Base-by-base conservation (phyloP, 2,329 filamentous ascomycete species). In the Didymella pinodella region DNA sequence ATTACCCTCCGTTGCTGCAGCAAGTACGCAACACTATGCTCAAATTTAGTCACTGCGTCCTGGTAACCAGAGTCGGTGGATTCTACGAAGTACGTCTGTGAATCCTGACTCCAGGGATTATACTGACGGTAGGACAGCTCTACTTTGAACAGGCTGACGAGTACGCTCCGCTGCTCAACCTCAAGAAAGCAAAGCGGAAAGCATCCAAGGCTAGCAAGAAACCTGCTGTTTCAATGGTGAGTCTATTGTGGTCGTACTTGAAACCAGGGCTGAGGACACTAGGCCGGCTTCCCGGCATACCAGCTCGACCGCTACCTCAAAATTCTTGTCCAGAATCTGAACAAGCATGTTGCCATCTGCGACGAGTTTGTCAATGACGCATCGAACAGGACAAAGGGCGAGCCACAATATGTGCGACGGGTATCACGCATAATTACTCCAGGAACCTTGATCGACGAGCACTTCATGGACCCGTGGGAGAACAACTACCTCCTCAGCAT, bases 111-210 rank as follows among this genome's bases (percentile, higher is more conserved):
- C 8, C 63, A 45, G 47, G 18, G 54, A 20, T 6, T n/a, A 47
- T n/a, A 52, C 62, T 71, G 47, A 70, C 48, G 14, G 25, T 6
- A n/a, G 22, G 45, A 4, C 26, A 78, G 85, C 82, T 99, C 58
- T 99, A 99, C 79, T 96, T 98, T 76, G 90, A 96, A 69, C 93
- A 99, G 75, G 95, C 96, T 11, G 91, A 96, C 58, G 89, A 97
- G 72, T 90, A 90, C 75, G 94, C 90, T 1, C 91, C 93, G 1
- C 81, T 96, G 44, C 83, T 99, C 64, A 95, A 93, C 69, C 80
- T 99, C 71, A 98, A 97, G 77, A 88, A 96, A 54, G 88, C 90
- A 2, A 85, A 85, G 54, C 95, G 92, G 75, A 93, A 88, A 77
- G 92, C 90, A 1, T 45, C 65, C 0, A 76, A 64, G 50, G 68